Evolutionary conservation across 208 protist genomes (phyloP).

Genomic region (Wallacemonas sp.): DNA sequence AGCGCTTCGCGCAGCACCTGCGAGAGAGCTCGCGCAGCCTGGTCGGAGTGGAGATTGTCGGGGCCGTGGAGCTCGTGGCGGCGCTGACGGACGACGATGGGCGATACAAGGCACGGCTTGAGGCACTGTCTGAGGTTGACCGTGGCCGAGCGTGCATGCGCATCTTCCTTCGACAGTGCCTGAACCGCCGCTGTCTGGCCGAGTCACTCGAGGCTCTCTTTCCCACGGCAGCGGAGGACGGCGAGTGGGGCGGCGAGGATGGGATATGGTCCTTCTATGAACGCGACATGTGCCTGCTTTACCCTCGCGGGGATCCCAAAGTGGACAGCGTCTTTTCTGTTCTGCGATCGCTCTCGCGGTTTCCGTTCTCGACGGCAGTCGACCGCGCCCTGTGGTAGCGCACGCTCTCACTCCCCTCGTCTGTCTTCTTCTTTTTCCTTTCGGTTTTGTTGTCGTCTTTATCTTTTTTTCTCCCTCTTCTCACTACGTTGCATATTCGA

Average conservation of each 20-base stretch:
- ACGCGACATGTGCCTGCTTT: constrained; percentile 24
- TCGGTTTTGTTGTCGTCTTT: constrained; percentile 8
- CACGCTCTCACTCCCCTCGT: background rate
- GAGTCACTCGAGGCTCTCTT: constrained; percentile 38
- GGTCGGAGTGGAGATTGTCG: constrained; percentile 27
- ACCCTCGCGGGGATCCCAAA: constrained; percentile 22
- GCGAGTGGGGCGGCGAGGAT: constrained; percentile 16
- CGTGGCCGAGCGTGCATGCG: constrained; percentile 32
- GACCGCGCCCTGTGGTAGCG: constrained; percentile 42
- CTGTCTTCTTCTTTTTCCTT: constrained; percentile 12
- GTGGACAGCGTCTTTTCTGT: constrained; percentile 30
- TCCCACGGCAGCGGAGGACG: constrained; percentile 17
- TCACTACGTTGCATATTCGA: constrained; percentile 15
- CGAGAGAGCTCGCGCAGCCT: constrained; percentile 33
- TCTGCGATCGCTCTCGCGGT: constrained; percentile 31
- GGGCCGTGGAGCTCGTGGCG: constrained; percentile 35
- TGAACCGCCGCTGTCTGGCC: constrained; percentile 48
- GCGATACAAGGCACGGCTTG: constrained; percentile 19
- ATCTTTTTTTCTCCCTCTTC: constrained; percentile 3
- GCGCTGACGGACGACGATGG: constrained; percentile 34
- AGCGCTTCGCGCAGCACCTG: constrained; percentile 26
- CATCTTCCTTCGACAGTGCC: constrained; percentile 50
- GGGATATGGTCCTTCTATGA: constrained; percentile 51
- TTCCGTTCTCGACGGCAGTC: constrained; percentile 45
- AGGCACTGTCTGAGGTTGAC: constrained; percentile 30